Percentiles rank a stretch among this genome's conserved stretches.
phyloP scores from a whole-genome alignment of 495 filamentous ascomycete species.

The Talaromyces borbonicus region DNA sequence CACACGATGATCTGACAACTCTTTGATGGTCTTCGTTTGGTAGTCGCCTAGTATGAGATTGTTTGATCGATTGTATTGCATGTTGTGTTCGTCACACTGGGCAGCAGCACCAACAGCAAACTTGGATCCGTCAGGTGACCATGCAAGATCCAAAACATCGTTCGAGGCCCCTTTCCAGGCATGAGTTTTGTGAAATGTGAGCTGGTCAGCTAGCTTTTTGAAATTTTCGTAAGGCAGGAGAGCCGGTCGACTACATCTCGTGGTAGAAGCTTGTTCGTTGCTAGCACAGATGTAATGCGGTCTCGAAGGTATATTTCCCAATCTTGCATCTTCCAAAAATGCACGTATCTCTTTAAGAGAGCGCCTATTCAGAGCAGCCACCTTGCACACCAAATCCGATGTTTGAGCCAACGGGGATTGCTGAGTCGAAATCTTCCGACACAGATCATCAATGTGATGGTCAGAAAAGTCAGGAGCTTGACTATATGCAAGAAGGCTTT shows the following conservation, averaged over 20 bases:
- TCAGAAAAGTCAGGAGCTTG: not conserved
- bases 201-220: not conserved
- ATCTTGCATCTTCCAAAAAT: conserved; percentile 14
- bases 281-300: conserved; percentile 9
- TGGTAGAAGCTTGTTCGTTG: not conserved
- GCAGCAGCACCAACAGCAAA: conserved; percentile 59
- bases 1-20: conserved; percentile 62
- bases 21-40: conserved; percentile 39
- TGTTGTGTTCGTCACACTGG: conserved; percentile 62
- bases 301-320: conserved; percentile 9
- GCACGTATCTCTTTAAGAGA: conserved; percentile 8
- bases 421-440: not conserved
- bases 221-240: not conserved
- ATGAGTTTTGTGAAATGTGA: conserved; percentile 23
- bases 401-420: not conserved
- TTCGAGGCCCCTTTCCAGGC: conserved; percentile 44
- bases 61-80: conserved; percentile 73
- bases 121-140: conserved; percentile 37
- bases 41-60: conserved; percentile 71
- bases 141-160: conserved; percentile 38
- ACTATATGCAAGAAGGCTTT: not conserved
- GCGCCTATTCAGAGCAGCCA: conserved; percentile 8
- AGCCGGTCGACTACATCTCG: not conserved
- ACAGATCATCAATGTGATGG: not conserved
- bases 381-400: conserved; percentile 7